Base-by-base conservation (phyloP, 352 stramenopile genomes). In the Pythium aristosporum region DNA sequence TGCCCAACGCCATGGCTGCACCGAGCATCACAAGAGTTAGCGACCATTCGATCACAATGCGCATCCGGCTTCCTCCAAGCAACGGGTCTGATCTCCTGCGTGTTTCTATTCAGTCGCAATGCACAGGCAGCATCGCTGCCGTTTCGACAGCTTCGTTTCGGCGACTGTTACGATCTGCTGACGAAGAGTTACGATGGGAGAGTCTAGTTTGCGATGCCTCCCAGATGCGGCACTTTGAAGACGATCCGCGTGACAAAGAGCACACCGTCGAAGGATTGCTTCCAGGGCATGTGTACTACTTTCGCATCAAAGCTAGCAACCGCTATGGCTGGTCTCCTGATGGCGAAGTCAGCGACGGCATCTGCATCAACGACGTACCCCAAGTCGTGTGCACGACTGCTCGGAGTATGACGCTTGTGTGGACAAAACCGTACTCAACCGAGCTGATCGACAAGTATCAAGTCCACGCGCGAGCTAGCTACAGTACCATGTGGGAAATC, bases 361-460 rank as follows among this genome's bases (percentile, higher is more conserved):
- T 88, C 30, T 82, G 70, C 42, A 88, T 77, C 1, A 85, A 86
- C 18, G 73, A 80, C n/a, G 71, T 65, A 2, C 79, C 76, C 0
- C 79, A 84, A 43, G 46, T 82, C n/a, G 75, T 82, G 5, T 13
- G 41, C 0, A 60, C 55, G 32, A 67, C 43, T 0, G 59, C 70
- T 6, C 67, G 74, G 9, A 74, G 66, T 18, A 67, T 85, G 55
- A 67, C 57, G 8, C 61, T 88, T 6, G 73, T 79, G 20, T 88
- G 79, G 79, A 71, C 75, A 1, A 83, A 81, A 23, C 76, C 79
- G 44, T 85, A 85, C 50, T 78, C 69, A 11, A 73, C 67, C 2
- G 74, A 85, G 23, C 49, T 75, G 36, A 78, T 85, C 20, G 76
- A 85, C 57, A 57, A 28, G 32, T 88, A 88, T 64, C 62, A 82